Conservation (phyloP, 108 stramenopile genomes). For the Epithemia pelagica region DNA sequence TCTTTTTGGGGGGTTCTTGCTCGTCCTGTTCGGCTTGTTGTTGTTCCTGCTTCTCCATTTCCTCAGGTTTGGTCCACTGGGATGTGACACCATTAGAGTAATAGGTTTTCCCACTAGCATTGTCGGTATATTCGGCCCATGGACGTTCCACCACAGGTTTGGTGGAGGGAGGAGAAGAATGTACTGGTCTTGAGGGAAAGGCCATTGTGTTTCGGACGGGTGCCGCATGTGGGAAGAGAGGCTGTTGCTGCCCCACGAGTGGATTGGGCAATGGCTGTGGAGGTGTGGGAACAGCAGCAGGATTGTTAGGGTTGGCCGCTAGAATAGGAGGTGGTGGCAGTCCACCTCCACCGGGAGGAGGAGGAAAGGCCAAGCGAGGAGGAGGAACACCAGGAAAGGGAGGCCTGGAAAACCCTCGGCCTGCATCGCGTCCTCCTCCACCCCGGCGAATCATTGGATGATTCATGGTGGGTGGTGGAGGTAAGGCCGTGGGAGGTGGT, state of each 20-base stretch:
- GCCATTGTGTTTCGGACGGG: too few relatives aligned
- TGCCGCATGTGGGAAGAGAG: too few relatives aligned
- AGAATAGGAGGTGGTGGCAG: too few relatives aligned
- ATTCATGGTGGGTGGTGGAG: too few relatives aligned
- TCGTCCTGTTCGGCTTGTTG: constrained; percentile 4
- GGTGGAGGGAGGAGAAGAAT: constrained; percentile 6
- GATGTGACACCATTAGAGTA: constrained; percentile 76
- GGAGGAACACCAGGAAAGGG: too few relatives aligned
- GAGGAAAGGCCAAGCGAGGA: too few relatives aligned
- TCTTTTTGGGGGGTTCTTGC: constrained; percentile 26
- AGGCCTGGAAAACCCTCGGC: too few relatives aligned
- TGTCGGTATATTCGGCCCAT: constrained; percentile 68
- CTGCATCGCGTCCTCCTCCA: background rate
- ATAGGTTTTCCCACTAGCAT: constrained; percentile 58
- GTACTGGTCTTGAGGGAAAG: too few relatives aligned
- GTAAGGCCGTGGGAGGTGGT: too few relatives aligned
- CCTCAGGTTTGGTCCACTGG: constrained; percentile 70
- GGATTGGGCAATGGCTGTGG: background rate
- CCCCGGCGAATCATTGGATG: background rate
- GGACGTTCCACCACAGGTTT: constrained; percentile 13
- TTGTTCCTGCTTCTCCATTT: constrained; percentile 14
- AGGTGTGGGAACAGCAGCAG: background rate
- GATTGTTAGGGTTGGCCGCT: background rate
- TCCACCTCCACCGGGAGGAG: too few relatives aligned
- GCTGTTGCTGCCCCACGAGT: too few relatives aligned